Percentiles rank a stretch among this genome's conserved stretches.
Conservation (phyloP, 1,284 basidiomycete genomes). For the Pisolithus thermaeus region DNA sequence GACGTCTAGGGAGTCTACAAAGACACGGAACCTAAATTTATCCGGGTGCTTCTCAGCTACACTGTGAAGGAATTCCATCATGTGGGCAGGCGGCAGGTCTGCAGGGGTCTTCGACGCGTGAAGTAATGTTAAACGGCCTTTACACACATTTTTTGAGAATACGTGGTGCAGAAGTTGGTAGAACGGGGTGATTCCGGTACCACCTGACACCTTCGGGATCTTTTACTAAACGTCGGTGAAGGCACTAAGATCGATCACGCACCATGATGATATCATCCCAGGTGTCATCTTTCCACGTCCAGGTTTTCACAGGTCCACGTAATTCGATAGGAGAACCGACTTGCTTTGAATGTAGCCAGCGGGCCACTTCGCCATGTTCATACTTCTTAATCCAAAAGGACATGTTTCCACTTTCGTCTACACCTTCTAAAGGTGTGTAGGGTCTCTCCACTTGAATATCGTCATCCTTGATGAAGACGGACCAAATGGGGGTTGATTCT, state of each 20-base stretch:
- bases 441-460: slow-evolving; percentile 86
- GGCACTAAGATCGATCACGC: slow-evolving; percentile 16
- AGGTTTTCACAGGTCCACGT: slow-evolving; percentile 73
- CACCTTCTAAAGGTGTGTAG: slow-evolving; percentile 73
- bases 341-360: slow-evolving; percentile 71
- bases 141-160: slow-evolving; percentile 25
- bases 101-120: slow-evolving; percentile 57
- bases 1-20: slow-evolving; percentile 49
- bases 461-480: slow-evolving; percentile 77
- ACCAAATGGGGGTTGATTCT: slow-evolving; percentile 54
- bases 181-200: slow-evolving; percentile 79
- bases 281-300: slow-evolving; percentile 51
- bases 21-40: slow-evolving; percentile 51
- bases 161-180: slow-evolving; percentile 56
- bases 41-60: slow-evolving; percentile 47
- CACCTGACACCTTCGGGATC: slow-evolving; percentile 64
- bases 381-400: slow-evolving; percentile 77
- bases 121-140: slow-evolving; percentile 61
- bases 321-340: slow-evolving; percentile 66
- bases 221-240: slow-evolving; percentile 3
- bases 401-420: slow-evolving; percentile 59
- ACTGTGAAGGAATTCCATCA: slow-evolving; percentile 46
- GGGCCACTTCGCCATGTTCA: slow-evolving; percentile 71
- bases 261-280: slow-evolving; percentile 83
- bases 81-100: slow-evolving; percentile 59